Evolutionary conservation across 1,139 yeast genomes (phyloP).

Genomic region (Blastobotrys raffinosifermentans): DNA sequence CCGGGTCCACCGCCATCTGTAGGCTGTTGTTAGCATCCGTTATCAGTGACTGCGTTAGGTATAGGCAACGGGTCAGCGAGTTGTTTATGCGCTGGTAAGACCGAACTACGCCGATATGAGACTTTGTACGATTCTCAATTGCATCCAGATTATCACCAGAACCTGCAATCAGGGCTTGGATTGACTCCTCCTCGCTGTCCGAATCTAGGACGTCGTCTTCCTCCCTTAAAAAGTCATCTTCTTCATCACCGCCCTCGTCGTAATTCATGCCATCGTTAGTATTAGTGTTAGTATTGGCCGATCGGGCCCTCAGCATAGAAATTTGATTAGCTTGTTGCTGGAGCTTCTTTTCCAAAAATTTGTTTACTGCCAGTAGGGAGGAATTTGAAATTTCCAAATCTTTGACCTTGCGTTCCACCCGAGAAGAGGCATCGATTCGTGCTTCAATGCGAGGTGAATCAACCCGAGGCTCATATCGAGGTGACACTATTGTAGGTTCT

Average conservation of each 20-base stretch:
- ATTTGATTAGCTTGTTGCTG: conserved; percentile 20
- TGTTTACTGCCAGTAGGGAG: conserved; percentile 26
- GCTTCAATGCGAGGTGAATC: too few relatives aligned
- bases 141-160: conserved; percentile 15
- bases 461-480: too few relatives aligned
- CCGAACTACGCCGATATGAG: conserved; percentile 22
- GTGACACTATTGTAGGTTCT: too few relatives aligned
- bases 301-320: conserved; percentile 15
- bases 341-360: conserved; percentile 24
- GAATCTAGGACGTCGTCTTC: neutral
- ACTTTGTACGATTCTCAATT: conserved; percentile 18
- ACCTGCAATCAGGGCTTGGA: conserved; percentile 1
- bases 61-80: conserved; percentile 20
- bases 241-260: conserved; percentile 10
- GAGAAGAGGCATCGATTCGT: too few relatives aligned
- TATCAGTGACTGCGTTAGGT: conserved; percentile 19
- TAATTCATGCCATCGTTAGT: conserved; percentile 1
- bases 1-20: conserved; percentile 19
- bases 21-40: conserved; percentile 20
- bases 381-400: conserved; percentile 29
- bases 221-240: conserved; percentile 5
- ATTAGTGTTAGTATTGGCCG: too few relatives aligned
- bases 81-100: conserved; percentile 20
- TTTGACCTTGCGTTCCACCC: conserved; percentile 25
- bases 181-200: conserved; percentile 3